Percentiles rank a stretch among this genome's conserved stretches.
phyloP scores from a whole-genome alignment of 2,329 filamentous ascomycete genomes.

The Metarhizium robertsii region DNA sequence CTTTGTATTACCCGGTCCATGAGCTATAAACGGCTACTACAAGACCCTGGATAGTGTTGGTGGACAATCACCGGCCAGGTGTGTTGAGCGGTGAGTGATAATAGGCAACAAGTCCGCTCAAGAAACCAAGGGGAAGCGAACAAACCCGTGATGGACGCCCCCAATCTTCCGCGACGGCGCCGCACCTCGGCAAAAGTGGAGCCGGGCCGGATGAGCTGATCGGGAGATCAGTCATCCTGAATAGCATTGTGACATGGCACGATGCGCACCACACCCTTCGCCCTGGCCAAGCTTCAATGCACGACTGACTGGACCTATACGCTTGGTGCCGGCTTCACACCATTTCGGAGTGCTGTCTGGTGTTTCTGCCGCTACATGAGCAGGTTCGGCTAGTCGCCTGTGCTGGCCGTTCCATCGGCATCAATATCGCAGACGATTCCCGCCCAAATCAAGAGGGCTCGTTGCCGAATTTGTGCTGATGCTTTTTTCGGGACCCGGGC shows the following conservation, averaged over 20 bases:
- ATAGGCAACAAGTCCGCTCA: no score
- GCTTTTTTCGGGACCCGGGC: slow-evolving; percentile 42
- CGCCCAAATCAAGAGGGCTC: slow-evolving; percentile 28
- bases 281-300: no score
- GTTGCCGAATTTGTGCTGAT: slow-evolving; percentile 38
- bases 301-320: slow-evolving; percentile 14
- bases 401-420: slow-evolving; percentile 39
- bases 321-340: slow-evolving; percentile 42
- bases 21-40: no score
- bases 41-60: no score
- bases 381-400: slow-evolving; percentile 40
- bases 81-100: no score
- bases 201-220: not conserved
- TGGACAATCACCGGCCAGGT: no score
- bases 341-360: slow-evolving; percentile 34
- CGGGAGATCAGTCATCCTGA: not conserved
- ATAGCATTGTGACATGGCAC: not conserved
- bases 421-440: slow-evolving; percentile 39
- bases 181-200: not conserved
- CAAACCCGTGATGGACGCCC: no score
- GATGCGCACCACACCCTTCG: no score
- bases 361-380: slow-evolving; percentile 47
- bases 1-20: no score
- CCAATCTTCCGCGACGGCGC: not conserved
- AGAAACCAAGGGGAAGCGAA: no score